phyloP scores from a whole-genome alignment of 768 basidiomycete genomes.

The Aureoboletus auriporus region DNA sequence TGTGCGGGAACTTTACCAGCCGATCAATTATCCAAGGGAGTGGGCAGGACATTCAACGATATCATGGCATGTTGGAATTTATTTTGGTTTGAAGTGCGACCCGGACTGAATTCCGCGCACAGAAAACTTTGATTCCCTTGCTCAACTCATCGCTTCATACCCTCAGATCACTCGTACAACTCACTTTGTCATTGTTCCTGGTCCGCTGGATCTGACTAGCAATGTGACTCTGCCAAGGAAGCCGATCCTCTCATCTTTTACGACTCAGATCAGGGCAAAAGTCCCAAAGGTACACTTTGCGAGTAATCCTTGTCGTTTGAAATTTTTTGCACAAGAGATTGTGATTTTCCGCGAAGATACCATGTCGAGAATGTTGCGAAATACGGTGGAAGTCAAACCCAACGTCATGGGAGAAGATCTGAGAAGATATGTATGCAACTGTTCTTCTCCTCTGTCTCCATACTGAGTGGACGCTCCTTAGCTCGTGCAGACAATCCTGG shows the following conservation, averaged over 20 bases:
- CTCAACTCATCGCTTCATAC: constrained; percentile 80
- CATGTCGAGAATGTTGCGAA: constrained; percentile 92
- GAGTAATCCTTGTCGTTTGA: constrained; percentile 90
- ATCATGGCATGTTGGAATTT: constrained; percentile 59
- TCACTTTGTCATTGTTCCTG: constrained; percentile 93
- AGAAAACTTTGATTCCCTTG: constrained; percentile 88
- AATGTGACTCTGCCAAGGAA: constrained; percentile 80
- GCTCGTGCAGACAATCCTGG: constrained; percentile 95
- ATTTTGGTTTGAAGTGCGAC: not conserved
- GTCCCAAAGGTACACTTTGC: constrained; percentile 81
- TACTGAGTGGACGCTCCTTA: constrained; percentile 27
- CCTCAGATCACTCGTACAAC: constrained; percentile 71
- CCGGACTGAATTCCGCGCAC: constrained; percentile 5
- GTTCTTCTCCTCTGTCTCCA: not conserved
- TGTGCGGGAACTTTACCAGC: constrained; percentile 95
- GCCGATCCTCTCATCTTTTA: constrained; percentile 73
- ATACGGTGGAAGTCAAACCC: constrained; percentile 85
- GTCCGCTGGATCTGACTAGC: constrained; percentile 84
- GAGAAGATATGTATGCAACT: constrained; percentile 74
- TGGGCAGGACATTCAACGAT: constrained; percentile 72
- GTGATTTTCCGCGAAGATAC: constrained; percentile 90
- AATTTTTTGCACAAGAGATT: constrained; percentile 94
- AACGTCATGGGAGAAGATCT: constrained; percentile 74
- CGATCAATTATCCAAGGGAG: constrained; percentile 76
- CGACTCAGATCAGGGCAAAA: constrained; percentile 61